Conservation (phyloP, 805 yeast species). For the Suhomyces prunicola region DNA sequence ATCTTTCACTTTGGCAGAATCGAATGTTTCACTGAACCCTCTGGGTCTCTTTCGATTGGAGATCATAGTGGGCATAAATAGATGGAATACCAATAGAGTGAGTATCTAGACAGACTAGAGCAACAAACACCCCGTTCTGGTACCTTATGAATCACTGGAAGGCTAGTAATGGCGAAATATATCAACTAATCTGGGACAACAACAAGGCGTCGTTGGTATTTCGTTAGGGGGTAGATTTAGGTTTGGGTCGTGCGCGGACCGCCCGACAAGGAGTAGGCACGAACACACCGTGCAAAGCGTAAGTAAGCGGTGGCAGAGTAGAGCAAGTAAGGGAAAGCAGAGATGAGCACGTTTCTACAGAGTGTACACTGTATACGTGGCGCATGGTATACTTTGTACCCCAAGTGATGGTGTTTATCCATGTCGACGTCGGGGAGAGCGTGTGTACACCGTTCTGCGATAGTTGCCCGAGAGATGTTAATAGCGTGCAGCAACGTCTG, state of each 20-base stretch:
- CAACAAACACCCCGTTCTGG: neutral
- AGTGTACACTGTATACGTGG: too few relatives aligned
- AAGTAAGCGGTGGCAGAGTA: neutral
- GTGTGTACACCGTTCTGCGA: neutral
- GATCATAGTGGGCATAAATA: conserved; percentile 16
- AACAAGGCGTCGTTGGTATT: neutral
- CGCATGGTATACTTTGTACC: too few relatives aligned
- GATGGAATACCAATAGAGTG: neutral
- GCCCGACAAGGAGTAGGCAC: neutral
- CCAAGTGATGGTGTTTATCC: too few relatives aligned
- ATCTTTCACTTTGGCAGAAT: conserved; percentile 10
- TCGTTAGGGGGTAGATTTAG: conserved; percentile 2
- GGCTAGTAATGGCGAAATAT: neutral
- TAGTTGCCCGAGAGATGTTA: conserved; percentile 3
- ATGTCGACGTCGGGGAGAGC: neutral
- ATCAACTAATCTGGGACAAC: neutral
- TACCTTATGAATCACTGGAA: neutral
- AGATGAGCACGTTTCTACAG: too few relatives aligned
- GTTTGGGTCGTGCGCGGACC: conserved; percentile 1
- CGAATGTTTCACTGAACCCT: conserved; percentile 42
- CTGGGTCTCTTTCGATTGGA: conserved; percentile 45
- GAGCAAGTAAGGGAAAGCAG: neutral
- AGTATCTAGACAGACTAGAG: conserved; percentile 1
- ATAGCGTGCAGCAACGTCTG: neutral
- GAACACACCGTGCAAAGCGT: neutral